Conservation (phyloP, 2,329 filamentous ascomycete genomes). For the Penicillium janthinellum region DNA sequence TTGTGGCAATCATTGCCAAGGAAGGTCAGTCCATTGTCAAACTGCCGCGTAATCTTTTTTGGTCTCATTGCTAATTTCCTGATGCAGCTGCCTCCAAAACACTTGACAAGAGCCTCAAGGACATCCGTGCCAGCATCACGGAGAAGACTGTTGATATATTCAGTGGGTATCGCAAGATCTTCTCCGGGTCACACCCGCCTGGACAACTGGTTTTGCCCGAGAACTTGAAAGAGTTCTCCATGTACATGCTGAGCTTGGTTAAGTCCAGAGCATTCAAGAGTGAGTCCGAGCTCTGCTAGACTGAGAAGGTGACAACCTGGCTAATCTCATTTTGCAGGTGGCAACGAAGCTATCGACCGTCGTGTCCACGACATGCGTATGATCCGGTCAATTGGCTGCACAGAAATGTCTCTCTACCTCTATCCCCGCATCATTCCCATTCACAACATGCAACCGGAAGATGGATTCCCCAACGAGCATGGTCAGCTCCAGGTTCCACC, state of each 20-base stretch:
- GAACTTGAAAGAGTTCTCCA: conserved; percentile 91
- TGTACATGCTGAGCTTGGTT: conserved; percentile 89
- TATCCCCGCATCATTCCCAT: conserved; percentile 92
- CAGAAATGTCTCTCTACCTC: conserved; percentile 86
- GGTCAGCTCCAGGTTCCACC: conserved; percentile 85
- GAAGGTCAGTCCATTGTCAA: conserved; percentile 55
- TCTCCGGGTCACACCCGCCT: conserved; percentile 81
- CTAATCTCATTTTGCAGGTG: conserved; percentile 52
- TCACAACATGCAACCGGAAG: conserved; percentile 82
- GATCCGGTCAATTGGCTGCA: conserved; percentile 81
- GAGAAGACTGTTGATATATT: conserved; percentile 94
- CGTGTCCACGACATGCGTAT: conserved; percentile 89
- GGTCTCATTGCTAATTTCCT: conserved; percentile 25
- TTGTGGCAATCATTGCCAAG: conserved; percentile 85
- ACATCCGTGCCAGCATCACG: conserved; percentile 77
- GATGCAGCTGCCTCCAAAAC: conserved; percentile 74
- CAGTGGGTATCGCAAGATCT: conserved; percentile 89
- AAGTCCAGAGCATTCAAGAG: conserved; percentile 91
- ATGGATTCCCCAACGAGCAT: conserved; percentile 91
- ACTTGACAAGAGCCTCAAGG: conserved; percentile 74
- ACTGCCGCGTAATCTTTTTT: neutral
- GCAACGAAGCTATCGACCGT: conserved; percentile 85
- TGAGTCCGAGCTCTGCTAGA: conserved; percentile 24
- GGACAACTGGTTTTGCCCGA: conserved; percentile 94
- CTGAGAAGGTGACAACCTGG: neutral